A percentile compares a stretch with the other conserved stretches of the same genome.
These are phyloP conservation scores for Puccinia polysora DNA, from an alignment of 1,284 basidiomycete species.

Conservation along the genomic window DNA sequence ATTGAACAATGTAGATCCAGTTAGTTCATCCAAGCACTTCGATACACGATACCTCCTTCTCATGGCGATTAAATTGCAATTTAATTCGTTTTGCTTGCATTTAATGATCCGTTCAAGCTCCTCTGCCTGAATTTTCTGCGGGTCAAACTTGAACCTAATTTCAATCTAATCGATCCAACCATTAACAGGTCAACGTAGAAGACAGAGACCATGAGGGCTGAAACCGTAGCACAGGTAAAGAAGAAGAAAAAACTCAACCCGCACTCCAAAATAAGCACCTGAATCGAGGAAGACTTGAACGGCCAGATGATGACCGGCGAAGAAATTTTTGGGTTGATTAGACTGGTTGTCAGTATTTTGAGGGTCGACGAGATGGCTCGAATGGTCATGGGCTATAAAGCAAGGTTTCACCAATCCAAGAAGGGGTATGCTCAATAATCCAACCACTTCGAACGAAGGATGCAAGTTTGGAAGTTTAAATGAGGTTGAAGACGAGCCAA, in stretches of 20 bases:
- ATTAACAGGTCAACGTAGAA: not conserved
- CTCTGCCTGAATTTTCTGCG: not conserved
- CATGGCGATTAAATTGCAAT: not conserved
- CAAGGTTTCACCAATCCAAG: not conserved
- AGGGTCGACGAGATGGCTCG: no score
- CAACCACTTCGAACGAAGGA: slow-evolving; percentile 9
- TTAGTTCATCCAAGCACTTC: not conserved
- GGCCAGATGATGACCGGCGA: slow-evolving; percentile 2
- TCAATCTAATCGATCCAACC: not conserved
- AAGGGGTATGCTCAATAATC: slow-evolving; percentile 14
- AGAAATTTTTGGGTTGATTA: not conserved
- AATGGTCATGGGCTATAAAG: not conserved
- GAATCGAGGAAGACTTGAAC: slow-evolving; percentile 1
- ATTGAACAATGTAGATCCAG: no score
- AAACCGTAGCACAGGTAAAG: not conserved
- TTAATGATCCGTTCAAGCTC: slow-evolving; percentile 26
- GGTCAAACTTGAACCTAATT: slow-evolving; percentile 6
- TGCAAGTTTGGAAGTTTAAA: slow-evolving; percentile 4
- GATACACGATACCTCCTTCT: not conserved
- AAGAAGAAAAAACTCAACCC: slow-evolving; percentile 10
- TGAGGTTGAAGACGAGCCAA: slow-evolving; percentile 4
- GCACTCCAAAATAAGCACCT: slow-evolving; percentile 19
- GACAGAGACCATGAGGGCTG: not conserved
- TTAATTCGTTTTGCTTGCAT: slow-evolving; percentile 2
- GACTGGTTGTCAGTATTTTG: no score